Conservation (phyloP, 495 filamentous ascomycete genomes). For the Xylaria curta region DNA sequence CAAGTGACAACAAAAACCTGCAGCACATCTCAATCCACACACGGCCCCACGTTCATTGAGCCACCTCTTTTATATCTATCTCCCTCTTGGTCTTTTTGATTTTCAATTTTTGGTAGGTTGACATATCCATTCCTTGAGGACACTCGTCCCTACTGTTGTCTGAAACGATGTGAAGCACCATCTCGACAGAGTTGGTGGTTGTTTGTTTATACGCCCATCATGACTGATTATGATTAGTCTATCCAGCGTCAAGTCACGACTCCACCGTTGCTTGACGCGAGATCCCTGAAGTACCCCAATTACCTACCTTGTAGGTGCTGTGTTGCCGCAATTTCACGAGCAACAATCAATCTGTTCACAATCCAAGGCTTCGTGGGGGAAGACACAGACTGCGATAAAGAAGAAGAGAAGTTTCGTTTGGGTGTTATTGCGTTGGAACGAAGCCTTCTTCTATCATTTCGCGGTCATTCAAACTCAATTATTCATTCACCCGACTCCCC, state of each 20-base stretch:
- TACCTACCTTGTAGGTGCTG: slow-evolving; percentile 12
- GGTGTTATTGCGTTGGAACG: not conserved
- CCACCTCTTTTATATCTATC: slow-evolving; percentile 11
- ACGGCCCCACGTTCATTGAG: not conserved
- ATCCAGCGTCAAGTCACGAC: not conserved
- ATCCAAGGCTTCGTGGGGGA: slow-evolving; percentile 6
- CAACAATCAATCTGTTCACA: not conserved
- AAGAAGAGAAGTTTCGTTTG: not conserved
- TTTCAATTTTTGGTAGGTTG: too few species aligned
- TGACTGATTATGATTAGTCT: not conserved
- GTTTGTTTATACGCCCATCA: slow-evolving; percentile 7
- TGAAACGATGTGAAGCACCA: slow-evolving; percentile 14
- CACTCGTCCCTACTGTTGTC: not conserved
- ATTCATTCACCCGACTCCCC: not conserved
- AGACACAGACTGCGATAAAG: not conserved
- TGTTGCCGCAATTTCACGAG: slow-evolving; percentile 23
- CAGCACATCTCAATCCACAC: slow-evolving; percentile 12
- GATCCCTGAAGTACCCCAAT: slow-evolving; percentile 9
- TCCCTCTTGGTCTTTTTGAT: not conserved
- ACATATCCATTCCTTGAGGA: not conserved
- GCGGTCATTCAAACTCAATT: not conserved
- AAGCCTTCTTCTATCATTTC: not conserved
- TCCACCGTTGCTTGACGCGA: slow-evolving; percentile 20
- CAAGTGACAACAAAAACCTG: slow-evolving; percentile 26
- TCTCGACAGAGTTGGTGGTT: not conserved